These are phyloP conservation scores for Fragaria iinumae DNA, from an alignment of 306 rosid species.

Conservation along the genomic window DNA sequence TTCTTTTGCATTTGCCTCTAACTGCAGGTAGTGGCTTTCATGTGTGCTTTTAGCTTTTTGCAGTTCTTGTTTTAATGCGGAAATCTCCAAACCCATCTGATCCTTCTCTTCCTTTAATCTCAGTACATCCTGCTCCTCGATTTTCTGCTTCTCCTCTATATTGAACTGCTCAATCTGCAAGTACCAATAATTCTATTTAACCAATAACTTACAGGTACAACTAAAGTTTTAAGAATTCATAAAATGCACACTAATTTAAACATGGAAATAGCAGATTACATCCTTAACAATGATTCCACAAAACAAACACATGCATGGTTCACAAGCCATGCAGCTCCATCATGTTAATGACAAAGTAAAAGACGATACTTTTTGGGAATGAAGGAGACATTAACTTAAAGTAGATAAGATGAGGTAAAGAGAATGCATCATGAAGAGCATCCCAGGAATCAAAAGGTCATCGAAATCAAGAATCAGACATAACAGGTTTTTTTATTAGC, in stretches of 20 bases:
- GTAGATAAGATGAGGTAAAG: background rate
- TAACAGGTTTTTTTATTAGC: conserved; percentile 1
- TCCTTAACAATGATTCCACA: background rate
- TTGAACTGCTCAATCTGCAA: conserved; percentile 64
- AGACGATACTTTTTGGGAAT: background rate
- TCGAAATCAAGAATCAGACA: background rate
- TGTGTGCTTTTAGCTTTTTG: conserved; percentile 50
- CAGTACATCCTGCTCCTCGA: conserved; percentile 72
- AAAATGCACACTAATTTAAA: conserved; percentile 1
- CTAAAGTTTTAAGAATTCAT: background rate
- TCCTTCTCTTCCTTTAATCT: conserved; percentile 66
- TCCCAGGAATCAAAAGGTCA: background rate
- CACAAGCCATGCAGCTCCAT: background rate
- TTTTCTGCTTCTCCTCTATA: conserved; percentile 70
- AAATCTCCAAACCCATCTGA: conserved; percentile 56
- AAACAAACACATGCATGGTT: background rate
- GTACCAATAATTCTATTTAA: conserved; percentile 25
- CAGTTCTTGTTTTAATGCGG: conserved; percentile 61
- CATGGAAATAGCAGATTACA: background rate
- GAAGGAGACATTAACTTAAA: background rate
- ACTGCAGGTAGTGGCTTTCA: conserved; percentile 52
- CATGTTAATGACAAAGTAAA: background rate
- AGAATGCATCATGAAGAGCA: conserved; percentile 3
- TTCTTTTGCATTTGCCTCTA: conserved; percentile 63
- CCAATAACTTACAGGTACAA: conserved; percentile 11